Conservation (phyloP, 2,329 filamentous ascomycete species). For the Penicillium sp. region DNA sequence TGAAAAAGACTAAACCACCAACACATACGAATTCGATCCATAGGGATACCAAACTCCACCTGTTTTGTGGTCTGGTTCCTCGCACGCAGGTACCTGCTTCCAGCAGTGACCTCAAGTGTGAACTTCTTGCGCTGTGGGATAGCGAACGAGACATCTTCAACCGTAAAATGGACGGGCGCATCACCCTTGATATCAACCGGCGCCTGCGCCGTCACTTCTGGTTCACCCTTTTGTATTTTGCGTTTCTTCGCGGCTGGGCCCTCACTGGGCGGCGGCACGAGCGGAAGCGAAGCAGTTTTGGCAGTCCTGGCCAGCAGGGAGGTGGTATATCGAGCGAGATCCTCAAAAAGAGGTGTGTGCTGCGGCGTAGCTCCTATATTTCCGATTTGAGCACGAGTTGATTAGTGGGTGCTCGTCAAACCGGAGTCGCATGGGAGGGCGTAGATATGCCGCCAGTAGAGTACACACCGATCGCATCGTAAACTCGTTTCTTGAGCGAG, state of each 20-base stretch:
- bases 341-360: constrained; percentile 50
- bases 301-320: constrained; percentile 41
- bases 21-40: constrained; percentile 54
- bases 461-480: constrained; percentile 49
- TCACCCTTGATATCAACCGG: constrained; percentile 40
- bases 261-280: constrained; percentile 31
- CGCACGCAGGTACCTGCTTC: constrained; percentile 50
- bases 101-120: constrained; percentile 59
- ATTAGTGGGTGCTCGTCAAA: constrained; percentile 20
- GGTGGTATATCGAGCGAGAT: constrained; percentile 53
- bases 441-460: constrained; percentile 17
- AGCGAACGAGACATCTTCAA: constrained; percentile 63
- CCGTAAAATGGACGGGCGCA: constrained; percentile 47
- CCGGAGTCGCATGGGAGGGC: constrained; percentile 9
- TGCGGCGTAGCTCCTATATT: constrained; percentile 42
- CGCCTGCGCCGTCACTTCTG: constrained; percentile 32
- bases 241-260: constrained; percentile 53
- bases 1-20: neutral
- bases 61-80: constrained; percentile 55
- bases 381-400: constrained; percentile 10
- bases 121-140: constrained; percentile 67
- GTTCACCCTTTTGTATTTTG: constrained; percentile 50
- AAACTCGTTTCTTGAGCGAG: constrained; percentile 46
- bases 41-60: constrained; percentile 58
- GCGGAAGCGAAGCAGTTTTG: constrained; percentile 32